A percentile compares a stretch with the other conserved stretches of the same genome.
Evolutionary conservation across 176 grass and related monocot genomes (phyloP).

Genomic region (Aegilops bicornis): DNA sequence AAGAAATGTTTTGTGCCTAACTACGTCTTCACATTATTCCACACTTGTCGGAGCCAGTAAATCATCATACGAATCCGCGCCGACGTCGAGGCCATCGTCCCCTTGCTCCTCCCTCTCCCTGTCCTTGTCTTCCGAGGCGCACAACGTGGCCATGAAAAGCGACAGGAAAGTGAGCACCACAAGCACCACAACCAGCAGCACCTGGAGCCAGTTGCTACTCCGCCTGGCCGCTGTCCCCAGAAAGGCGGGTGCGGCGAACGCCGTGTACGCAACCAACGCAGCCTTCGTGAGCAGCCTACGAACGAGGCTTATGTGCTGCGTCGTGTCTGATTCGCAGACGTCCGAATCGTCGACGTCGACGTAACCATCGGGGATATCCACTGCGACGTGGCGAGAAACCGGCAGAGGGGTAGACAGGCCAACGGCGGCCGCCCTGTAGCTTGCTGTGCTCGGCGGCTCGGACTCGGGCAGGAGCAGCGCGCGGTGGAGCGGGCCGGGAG

Average conservation of each 20-base stretch:
- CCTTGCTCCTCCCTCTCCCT: not conserved
- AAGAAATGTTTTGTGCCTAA: not conserved
- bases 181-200: not conserved
- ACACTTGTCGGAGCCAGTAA: too few relatives aligned
- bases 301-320: not conserved
- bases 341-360: not conserved
- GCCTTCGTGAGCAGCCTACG: not conserved
- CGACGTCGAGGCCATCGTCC: not conserved
- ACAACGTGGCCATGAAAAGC: conserved; percentile 4
- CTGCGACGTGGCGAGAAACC: not conserved
- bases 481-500: not conserved
- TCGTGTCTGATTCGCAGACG: not conserved
- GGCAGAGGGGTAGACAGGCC: not conserved
- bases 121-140: not conserved
- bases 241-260: not conserved
- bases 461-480: not conserved
- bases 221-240: not conserved
- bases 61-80: too few relatives aligned
- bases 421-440: not conserved
- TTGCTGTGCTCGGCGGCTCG: not conserved
- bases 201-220: not conserved
- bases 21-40: too few relatives aligned
- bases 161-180: not conserved
- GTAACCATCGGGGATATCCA: not conserved
- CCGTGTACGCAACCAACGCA: not conserved